Evolutionary conservation across 352 stramenopile genomes (phyloP).

Genomic region (Globisporangium barbulae): DNA sequence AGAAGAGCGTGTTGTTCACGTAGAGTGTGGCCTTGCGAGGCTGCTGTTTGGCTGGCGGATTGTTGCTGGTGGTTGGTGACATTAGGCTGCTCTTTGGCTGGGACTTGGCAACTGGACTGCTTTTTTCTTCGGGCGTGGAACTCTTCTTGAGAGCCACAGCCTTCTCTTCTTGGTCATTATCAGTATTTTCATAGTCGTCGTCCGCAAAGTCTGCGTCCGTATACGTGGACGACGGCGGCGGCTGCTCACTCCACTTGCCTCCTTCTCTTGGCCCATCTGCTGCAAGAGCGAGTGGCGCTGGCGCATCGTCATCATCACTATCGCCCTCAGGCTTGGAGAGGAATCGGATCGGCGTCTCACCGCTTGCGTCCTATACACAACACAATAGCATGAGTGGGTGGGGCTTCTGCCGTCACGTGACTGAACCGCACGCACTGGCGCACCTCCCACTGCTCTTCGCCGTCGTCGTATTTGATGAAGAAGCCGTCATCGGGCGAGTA

Average conservation of each 20-base stretch:
- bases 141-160: constrained; percentile 13
- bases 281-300: not conserved
- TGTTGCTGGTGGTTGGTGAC: not conserved
- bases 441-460: constrained; percentile 75
- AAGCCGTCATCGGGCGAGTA: constrained; percentile 37
- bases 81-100: not conserved
- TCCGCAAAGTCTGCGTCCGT: constrained; percentile 11
- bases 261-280: not conserved
- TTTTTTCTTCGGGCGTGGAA: constrained; percentile 15
- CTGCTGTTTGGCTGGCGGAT: constrained; percentile 1
- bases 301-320: not conserved
- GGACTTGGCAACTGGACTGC: constrained; percentile 1
- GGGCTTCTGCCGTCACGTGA: not conserved
- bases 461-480: constrained; percentile 71
- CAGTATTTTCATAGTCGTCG: constrained; percentile 19
- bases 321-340: constrained; percentile 7
- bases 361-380: not conserved
- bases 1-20: constrained; percentile 39
- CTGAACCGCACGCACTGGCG: not conserved
- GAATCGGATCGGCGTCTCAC: constrained; percentile 23
- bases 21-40: constrained; percentile 19
- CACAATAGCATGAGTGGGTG: not conserved
- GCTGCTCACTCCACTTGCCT: constrained; percentile 1
- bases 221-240: constrained; percentile 14
- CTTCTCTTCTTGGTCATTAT: constrained; percentile 21